Evolutionary conservation across 2,329 filamentous ascomycete species (phyloP).

Genomic region (Seiridium cupressi): DNA sequence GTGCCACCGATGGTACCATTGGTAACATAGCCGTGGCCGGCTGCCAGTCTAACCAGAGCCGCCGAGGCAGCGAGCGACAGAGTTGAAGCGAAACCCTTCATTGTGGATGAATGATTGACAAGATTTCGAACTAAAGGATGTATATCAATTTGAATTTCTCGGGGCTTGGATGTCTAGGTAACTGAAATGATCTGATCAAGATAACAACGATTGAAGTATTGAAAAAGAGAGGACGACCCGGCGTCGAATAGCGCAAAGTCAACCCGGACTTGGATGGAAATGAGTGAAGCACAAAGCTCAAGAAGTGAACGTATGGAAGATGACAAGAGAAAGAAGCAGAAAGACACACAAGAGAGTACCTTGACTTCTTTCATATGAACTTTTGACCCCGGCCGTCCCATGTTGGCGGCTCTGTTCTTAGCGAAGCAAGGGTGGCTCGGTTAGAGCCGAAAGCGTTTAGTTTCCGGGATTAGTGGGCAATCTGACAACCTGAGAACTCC

Average conservation of each 20-base stretch:
- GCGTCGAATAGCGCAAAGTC: constrained; percentile 3
- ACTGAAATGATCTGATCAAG: neutral
- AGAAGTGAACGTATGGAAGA: neutral
- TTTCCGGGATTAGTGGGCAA: constrained; percentile 1
- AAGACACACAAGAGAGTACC: neutral
- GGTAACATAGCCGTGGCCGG: constrained; percentile 48
- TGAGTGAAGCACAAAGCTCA: neutral
- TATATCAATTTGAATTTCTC: neutral
- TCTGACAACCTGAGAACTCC: neutral
- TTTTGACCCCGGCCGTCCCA: neutral
- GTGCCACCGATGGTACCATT: constrained; percentile 41
- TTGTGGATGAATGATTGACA: constrained; percentile 8
- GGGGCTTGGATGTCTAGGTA: neutral
- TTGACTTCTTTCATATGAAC: neutral
- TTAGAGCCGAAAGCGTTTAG: neutral
- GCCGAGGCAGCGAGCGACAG: constrained; percentile 18
- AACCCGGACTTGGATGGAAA: constrained; percentile 6
- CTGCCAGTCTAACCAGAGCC: constrained; percentile 29
- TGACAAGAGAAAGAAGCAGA: neutral
- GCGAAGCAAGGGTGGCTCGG: neutral
- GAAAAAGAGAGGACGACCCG: constrained; percentile 5
- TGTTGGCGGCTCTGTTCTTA: constrained; percentile 1
- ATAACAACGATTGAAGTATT: neutral
- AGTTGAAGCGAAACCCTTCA: constrained; percentile 24
- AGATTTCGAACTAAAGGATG: neutral